Conservation (phyloP, 768 basidiomycete genomes). For the Gautieria morchelliformis region DNA sequence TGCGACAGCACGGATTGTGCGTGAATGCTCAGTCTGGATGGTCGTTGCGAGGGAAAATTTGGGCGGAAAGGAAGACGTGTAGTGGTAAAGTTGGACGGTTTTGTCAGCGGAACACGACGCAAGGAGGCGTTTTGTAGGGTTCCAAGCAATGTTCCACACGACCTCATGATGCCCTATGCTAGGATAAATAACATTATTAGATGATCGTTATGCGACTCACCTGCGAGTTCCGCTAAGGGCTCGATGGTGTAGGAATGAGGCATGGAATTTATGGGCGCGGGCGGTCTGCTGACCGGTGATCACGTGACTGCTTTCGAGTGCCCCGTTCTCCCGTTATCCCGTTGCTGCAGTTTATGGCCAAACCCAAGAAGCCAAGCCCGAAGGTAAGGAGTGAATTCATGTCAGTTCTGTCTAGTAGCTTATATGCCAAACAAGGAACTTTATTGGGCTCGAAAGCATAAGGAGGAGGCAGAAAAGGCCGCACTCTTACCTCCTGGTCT, state of each 20-base stretch:
- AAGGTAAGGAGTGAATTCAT: background rate
- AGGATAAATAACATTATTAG: no score
- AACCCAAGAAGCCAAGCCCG: slow-evolving; percentile 6
- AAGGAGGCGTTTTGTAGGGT: slow-evolving; percentile 67
- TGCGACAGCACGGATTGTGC: slow-evolving; percentile 77
- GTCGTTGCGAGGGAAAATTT: slow-evolving; percentile 49
- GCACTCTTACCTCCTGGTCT: slow-evolving; percentile 66
- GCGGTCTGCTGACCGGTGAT: background rate
- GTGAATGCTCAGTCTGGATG: slow-evolving; percentile 76
- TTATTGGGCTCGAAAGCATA: slow-evolving; percentile 44
- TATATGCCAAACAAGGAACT: slow-evolving; percentile 32
- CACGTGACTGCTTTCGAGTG: background rate
- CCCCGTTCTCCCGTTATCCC: background rate
- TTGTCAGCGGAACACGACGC: slow-evolving; percentile 96
- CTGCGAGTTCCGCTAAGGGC: background rate
- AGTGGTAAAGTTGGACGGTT: slow-evolving; percentile 76
- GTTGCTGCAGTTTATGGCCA: background rate
- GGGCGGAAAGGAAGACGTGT: slow-evolving; percentile 26
- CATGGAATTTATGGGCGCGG: background rate
- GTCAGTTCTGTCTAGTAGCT: background rate
- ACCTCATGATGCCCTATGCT: slow-evolving; percentile 64
- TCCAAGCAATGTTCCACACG: slow-evolving; percentile 87
- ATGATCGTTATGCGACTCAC: background rate
- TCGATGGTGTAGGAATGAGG: background rate
- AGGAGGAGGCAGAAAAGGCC: slow-evolving; percentile 52